Evolutionary conservation across 2,329 filamentous ascomycete species (phyloP).

Genomic region (Pestalotiopsis fici): DNA sequence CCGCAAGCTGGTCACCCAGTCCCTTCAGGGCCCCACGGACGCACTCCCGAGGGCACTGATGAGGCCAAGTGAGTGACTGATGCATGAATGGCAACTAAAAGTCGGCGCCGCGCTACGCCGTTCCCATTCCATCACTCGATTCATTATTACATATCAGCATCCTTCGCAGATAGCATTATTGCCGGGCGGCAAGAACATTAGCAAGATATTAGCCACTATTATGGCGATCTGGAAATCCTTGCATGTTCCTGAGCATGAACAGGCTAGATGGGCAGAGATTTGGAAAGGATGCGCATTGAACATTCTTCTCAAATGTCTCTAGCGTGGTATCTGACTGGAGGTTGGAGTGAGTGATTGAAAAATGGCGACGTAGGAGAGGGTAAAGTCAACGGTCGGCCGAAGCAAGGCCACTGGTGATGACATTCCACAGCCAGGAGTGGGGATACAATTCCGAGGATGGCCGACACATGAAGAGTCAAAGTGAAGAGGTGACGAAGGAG

Average conservation of each 20-base stretch:
- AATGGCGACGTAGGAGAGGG: background rate
- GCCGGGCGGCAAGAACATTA: background rate
- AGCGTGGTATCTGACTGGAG: background rate
- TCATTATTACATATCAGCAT: conserved; percentile 9
- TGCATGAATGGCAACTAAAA: conserved; percentile 12
- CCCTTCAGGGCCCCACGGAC: conserved; percentile 33
- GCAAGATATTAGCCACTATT: background rate
- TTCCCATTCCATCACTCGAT: conserved; percentile 23
- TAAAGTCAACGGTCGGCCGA: background rate
- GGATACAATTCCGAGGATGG: background rate
- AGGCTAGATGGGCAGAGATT: background rate
- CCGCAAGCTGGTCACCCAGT: conserved; percentile 35
- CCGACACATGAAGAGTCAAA: background rate
- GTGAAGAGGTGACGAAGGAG: background rate
- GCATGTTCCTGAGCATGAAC: background rate
- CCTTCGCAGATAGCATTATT: background rate
- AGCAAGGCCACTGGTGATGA: background rate
- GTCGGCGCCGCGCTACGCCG: conserved; percentile 29
- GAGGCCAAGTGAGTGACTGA: conserved; percentile 42
- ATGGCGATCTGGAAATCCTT: background rate
- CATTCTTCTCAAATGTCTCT: background rate
- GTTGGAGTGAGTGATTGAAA: background rate
- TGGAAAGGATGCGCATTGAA: background rate
- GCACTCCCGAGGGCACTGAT: conserved; percentile 40
- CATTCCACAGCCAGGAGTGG: background rate